Conservation (phyloP, 192 early-diverging fungal species). For the Backusella psychrophila region DNA sequence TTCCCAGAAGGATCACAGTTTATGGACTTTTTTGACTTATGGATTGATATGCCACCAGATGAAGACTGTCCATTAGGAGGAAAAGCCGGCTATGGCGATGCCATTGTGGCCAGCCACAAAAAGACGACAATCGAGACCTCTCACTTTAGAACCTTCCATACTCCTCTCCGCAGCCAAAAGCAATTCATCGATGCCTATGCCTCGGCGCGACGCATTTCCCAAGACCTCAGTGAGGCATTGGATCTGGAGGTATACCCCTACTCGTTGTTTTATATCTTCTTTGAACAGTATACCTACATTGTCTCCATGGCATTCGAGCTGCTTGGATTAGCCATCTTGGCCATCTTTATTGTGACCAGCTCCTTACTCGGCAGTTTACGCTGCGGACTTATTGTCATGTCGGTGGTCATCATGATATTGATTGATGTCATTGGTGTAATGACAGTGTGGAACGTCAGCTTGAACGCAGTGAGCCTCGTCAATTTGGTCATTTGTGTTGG, state of each 20-base stretch:
- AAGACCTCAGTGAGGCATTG: slow-evolving; percentile 38
- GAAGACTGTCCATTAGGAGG: slow-evolving; percentile 61
- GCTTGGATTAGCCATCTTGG: slow-evolving; percentile 45
- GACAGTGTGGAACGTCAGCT: slow-evolving; percentile 52
- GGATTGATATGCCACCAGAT: slow-evolving; percentile 48
- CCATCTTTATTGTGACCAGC: slow-evolving; percentile 53
- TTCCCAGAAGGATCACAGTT: slow-evolving; percentile 58
- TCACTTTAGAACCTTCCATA: slow-evolving; percentile 61
- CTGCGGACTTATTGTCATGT: slow-evolving; percentile 51
- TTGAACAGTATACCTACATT: slow-evolving; percentile 64
- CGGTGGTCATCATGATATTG: slow-evolving; percentile 59
- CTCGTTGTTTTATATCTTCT: slow-evolving; percentile 66
- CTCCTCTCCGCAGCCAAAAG: slow-evolving; percentile 52
- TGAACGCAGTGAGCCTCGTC: slow-evolving; percentile 64
- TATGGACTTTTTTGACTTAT: slow-evolving; percentile 48
- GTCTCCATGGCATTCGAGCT: slow-evolving; percentile 47
- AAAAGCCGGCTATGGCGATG: slow-evolving; percentile 64
- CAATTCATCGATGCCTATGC: slow-evolving; percentile 59
- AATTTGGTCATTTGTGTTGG: slow-evolving; percentile 67
- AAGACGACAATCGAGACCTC: slow-evolving; percentile 45
- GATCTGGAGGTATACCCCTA: slow-evolving; percentile 57
- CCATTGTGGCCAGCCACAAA: slow-evolving; percentile 42
- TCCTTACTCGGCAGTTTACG: slow-evolving; percentile 49
- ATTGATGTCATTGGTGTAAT: slow-evolving; percentile 55
- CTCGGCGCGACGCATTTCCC: slow-evolving; percentile 56